Base-by-base conservation (phyloP, 2,329 filamentous ascomycete species). In the Chlorencoelia australis region DNA sequence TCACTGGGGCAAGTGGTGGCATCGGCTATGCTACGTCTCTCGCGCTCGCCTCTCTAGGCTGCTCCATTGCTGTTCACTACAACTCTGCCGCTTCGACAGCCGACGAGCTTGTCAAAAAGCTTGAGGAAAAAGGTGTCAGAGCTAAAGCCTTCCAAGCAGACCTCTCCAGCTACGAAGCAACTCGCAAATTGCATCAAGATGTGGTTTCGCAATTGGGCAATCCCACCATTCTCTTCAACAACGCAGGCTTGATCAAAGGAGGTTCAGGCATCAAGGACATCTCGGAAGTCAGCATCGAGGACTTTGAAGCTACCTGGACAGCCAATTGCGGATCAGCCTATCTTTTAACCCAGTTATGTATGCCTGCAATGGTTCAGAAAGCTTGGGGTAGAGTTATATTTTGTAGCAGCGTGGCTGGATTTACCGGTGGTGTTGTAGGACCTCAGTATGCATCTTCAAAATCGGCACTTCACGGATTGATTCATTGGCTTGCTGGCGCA, bases 401-500 rank as follows among this genome's bases (percentile, higher is more conserved):
- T 34, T 47, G 42, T 25, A 42, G 41, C 4, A 50, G 47, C 29
- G 45, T 51, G 5, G 43, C 38, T 9, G 44, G 42, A 8, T 43
- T 46, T 24, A 48, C 37, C 31, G 44, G 41, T 7, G 50, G 47
- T 10, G 47, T 45, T 34, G 37, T 51, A 6, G 48, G 48, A 2
- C 45, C 48, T 1, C 48, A 51, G 39, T 42, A 49, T 39, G 39
- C 44, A 8, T 46, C 43, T 43, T 58, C 57, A 4, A 67, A 68
- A 43, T 61, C 59, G 28, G 64, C 64, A 2, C 42, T 67, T 33
- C 65, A 67, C 53, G 65, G 65, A 3, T 52, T 68, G 41, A 49
- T 68, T 30, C 64, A 67, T 51, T 68, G 63, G 60, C 47, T 68
- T 17, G 61, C 62, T 1, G 49, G 43, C 7, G 53, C 53, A 20